These are phyloP conservation scores for Alternaria sp. DNA, from an alignment of 2,329 filamentous ascomycete species.

Conservation along the genomic window DNA sequence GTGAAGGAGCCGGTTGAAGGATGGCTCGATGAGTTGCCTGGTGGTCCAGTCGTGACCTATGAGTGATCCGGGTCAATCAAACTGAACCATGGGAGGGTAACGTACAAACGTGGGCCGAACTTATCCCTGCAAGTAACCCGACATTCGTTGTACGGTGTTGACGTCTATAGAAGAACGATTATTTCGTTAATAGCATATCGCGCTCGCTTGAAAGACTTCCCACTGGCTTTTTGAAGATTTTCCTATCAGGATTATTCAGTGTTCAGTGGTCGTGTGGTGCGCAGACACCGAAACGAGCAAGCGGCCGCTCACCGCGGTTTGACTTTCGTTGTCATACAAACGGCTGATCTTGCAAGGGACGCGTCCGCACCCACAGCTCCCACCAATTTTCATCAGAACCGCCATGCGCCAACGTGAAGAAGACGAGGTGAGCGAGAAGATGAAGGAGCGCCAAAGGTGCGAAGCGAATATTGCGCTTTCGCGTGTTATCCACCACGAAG, in stretches of 20 bases:
- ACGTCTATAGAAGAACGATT: background rate
- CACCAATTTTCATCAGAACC: background rate
- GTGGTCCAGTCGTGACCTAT: slow-evolving; percentile 20
- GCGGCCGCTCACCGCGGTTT: background rate
- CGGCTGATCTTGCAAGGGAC: background rate
- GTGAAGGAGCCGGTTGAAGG: slow-evolving; percentile 29
- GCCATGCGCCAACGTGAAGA: background rate
- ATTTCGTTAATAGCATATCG: background rate
- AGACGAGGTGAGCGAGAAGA: background rate
- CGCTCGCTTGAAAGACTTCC: background rate
- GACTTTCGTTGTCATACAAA: background rate
- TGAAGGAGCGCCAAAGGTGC: background rate
- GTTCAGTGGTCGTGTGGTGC: background rate
- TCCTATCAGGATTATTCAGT: background rate
- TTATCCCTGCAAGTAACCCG: background rate
- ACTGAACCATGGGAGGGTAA: background rate
- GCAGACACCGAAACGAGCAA: background rate
- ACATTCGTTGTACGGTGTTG: background rate
- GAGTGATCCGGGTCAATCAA: background rate
- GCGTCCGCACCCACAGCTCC: background rate
- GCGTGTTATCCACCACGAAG: background rate
- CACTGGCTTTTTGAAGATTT: background rate
- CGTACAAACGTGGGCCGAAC: background rate
- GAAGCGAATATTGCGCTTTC: background rate
- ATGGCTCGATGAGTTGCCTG: slow-evolving; percentile 28